Base-by-base conservation (phyloP, 176 grass and related monocot genomes). In the Tillandsia leiboldiana region DNA sequence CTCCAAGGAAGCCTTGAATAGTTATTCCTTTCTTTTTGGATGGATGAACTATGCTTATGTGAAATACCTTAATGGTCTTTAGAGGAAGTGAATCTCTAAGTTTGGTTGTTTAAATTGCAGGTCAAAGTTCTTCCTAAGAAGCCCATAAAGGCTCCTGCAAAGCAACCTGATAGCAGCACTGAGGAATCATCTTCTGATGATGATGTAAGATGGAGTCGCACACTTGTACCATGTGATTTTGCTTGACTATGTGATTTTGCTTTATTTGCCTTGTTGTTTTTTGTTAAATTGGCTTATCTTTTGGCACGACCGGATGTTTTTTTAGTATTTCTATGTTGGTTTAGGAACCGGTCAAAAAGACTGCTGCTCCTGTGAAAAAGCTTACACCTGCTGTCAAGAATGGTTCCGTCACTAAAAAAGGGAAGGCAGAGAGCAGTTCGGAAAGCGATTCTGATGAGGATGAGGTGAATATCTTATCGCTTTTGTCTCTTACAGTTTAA, bases 131-230 rank as follows among this genome's bases (percentile, higher is more conserved):
- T 61, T 12, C 53, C 79, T 3, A 87, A 81, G 73, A 92, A 97
- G 82, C 51, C 70, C 52, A 69, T 74, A 18, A 85, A 80, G 47
- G 58, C 17, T 53, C 26, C 68, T 58, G 71, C 79, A 47, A 51
- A 97, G 27, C 77, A 87, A 49, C 75, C 94, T 70, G 76, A 70
- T 12, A 90, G 83, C 1, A 85, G 83, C 72, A 75, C 65, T 72
- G 89, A 85, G 2, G 79, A 72, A 48, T 81, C 79, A 59, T 90
- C 91, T 42, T 86, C 81, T 74, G 86, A 97, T 63, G 89, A 92
- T 57, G 89, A 92, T 83, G 94, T 97, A 90, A 66, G 17, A 15
- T 11, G 11, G 12, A 26, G 13, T 53, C 1, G 10, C 50, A 14
- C 49, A 0, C 17, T 27, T 42, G 33, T 42, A 42, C 33, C 4